Base-by-base conservation (phyloP, 257 asterid species). In the Solanum chiquidenum region DNA sequence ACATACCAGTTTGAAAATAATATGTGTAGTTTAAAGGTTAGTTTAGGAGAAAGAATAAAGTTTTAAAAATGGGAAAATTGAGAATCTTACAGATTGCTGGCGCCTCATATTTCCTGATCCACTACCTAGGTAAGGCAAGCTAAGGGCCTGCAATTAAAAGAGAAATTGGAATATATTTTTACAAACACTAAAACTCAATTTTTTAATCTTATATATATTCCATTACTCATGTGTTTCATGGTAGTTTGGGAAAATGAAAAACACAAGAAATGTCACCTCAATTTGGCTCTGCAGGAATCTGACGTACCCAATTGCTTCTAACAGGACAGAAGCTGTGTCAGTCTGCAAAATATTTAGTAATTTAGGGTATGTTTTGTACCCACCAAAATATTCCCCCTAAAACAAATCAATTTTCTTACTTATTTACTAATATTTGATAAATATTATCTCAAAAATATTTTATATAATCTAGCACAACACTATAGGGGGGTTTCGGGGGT, bases 301-400 rank as follows among this genome's bases (percentile, higher is more conserved):
- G 73, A 95, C 91, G 94, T 95, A 95, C 42, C 98, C 98, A 91
- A 94, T 92, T 23, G 95, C 95, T 91, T 95, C 98, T 90, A 95
- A 88, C 94, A 95, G 87, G 37, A 95, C 98, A 62, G 97, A 94
- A 84, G 98, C 98, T 74, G 98, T 95, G 98, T 95, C 98, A 92
- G 98, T 95, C 98, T 94, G 98, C 94, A 89, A 68, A 86, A 46
- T 1, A 74, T 23, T 72, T 88, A 49, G 52, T 34, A 75, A 58
- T 7, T 62, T 62, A 62, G 29, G 69, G 69, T 62, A n/a, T 62
- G 14, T 23, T n/a, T 60, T 55, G 64, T 55, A 55, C 64, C 64
- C 64, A 55, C 64, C 69, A 23, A 62, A 62, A 62, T 62, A 62
- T 62, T 62, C 29, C 29, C 14, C 29, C 27, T 44, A 62, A 62